These are phyloP conservation scores for Aspergillus transmontanensis DNA, from an alignment of 2,329 filamentous ascomycete genomes.

Conservation along the genomic window DNA sequence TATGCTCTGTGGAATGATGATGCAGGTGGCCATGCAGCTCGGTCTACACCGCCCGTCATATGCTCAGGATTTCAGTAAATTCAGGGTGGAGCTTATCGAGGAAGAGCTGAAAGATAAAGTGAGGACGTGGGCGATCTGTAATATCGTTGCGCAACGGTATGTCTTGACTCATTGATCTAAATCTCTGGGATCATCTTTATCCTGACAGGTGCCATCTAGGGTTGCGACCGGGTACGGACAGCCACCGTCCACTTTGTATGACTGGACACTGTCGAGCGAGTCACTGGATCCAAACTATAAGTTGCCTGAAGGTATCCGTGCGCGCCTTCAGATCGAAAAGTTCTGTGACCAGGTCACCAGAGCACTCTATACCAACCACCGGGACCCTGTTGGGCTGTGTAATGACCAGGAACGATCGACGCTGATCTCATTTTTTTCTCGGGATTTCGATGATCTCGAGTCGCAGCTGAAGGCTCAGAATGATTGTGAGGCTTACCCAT, in stretches of 20 bases:
- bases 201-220: constrained; percentile 35
- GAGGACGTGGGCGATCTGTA: constrained; percentile 69
- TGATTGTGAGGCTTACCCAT: constrained; percentile 36
- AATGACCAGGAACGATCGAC: constrained; percentile 48
- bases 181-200: neutral
- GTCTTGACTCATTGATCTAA: constrained; percentile 17
- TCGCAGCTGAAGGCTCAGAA: constrained; percentile 50
- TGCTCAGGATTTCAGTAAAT: constrained; percentile 59
- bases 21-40: constrained; percentile 69
- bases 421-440: constrained; percentile 48
- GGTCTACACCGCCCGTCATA: constrained; percentile 66
- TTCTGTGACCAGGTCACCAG: constrained; percentile 62
- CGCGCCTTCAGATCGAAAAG: constrained; percentile 58
- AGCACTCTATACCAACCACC: constrained; percentile 58
- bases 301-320: constrained; percentile 55
- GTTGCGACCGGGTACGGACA: constrained; percentile 71
- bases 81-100: constrained; percentile 57
- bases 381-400: constrained; percentile 56
- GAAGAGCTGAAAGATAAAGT: constrained; percentile 66
- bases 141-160: constrained; percentile 67
- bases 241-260: constrained; percentile 64
- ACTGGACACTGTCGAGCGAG: constrained; percentile 56
- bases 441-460: constrained; percentile 55
- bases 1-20: constrained; percentile 67
- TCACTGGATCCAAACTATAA: constrained; percentile 49